A percentile compares a stretch with the other conserved stretches of the same genome.
phyloP scores from a whole-genome alignment of 495 filamentous ascomycete species.

The Xylaria cubensis region DNA sequence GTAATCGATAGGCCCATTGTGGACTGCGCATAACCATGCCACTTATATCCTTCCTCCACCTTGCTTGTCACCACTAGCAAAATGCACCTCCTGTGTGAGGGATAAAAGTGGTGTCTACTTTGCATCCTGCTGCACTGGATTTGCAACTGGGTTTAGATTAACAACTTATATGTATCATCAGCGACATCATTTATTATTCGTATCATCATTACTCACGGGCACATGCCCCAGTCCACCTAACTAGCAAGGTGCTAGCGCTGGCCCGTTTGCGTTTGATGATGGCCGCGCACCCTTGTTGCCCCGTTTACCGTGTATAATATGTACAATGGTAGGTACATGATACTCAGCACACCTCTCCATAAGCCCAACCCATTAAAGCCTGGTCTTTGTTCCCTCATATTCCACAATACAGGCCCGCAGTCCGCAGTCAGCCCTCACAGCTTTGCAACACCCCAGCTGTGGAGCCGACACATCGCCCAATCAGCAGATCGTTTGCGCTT shows the following conservation, averaged over 20 bases:
- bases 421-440: slow-evolving; percentile 8
- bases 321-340: too few relatives aligned
- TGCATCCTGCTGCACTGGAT: background rate
- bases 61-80: background rate
- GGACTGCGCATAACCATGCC: background rate
- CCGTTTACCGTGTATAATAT: background rate
- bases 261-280: slow-evolving; percentile 21
- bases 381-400: background rate
- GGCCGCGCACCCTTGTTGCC: slow-evolving; percentile 7
- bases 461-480: slow-evolving; percentile 9
- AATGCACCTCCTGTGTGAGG: background rate
- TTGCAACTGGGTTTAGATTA: background rate
- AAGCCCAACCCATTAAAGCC: slow-evolving; percentile 6
- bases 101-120: background rate
- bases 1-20: background rate
- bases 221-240: background rate
- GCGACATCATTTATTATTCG: background rate
- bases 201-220: background rate
- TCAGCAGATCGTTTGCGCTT: slow-evolving; percentile 10
- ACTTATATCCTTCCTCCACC: background rate
- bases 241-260: slow-evolving; percentile 5
- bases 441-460: slow-evolving; percentile 21
- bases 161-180: background rate
- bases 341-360: background rate
- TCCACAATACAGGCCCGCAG: slow-evolving; percentile 9